phyloP scores from a whole-genome alignment of 148 eudicot genomes.

The Rhododendron griersonianum region DNA sequence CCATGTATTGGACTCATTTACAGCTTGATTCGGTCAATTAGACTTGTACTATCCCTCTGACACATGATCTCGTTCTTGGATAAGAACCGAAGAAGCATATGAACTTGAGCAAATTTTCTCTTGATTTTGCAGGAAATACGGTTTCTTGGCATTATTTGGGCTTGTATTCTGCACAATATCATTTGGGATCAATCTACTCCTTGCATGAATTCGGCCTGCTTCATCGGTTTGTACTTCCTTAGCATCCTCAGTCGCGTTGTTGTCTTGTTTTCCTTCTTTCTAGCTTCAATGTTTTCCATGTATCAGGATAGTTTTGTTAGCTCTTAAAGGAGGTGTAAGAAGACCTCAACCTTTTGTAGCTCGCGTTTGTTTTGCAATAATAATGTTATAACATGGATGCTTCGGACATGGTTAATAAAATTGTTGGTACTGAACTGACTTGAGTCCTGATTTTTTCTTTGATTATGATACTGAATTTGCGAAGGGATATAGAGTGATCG shows the following conservation, averaged over 20 bases:
- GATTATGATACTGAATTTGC: not conserved
- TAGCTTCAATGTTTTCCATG: not conserved
- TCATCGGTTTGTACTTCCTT: not conserved
- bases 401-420: not conserved
- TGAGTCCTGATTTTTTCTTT: not conserved
- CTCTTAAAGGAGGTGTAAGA: not conserved
- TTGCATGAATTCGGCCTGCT: conserved; percentile 11
- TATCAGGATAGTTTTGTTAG: not conserved
- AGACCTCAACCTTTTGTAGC: not conserved
- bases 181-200: conserved; percentile 50
- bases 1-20: not conserved
- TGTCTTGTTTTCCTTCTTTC: not conserved
- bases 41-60: not conserved
- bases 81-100: not conserved
- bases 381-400: not conserved
- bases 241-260: not conserved
- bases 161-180: conserved; percentile 53
- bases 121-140: conserved; percentile 56
- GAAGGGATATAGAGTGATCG: not conserved
- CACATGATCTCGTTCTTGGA: not conserved
- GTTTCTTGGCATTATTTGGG: conserved; percentile 48
- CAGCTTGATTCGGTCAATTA: not conserved
- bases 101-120: not conserved
- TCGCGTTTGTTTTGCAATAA: not conserved
- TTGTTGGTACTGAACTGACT: not conserved